phyloP scores from a whole-genome alignment of 2,329 filamentous ascomycete genomes.

The Magnaporthales sp. region DNA sequence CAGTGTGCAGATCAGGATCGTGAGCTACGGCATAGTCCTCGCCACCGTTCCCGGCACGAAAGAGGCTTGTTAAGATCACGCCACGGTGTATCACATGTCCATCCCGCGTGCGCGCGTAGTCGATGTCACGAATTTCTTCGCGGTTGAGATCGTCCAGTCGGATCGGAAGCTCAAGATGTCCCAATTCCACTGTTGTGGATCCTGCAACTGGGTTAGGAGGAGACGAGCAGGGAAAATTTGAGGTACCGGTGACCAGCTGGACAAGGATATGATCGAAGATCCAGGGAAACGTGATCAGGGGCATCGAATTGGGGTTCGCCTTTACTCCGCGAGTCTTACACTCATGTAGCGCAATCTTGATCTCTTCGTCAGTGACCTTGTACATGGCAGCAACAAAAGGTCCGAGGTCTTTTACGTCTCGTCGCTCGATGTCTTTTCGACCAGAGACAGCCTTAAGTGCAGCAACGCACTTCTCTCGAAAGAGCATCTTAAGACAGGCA shows the following conservation, averaged over 20 bases:
- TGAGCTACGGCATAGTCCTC: no score
- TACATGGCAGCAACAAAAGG: constrained; percentile 86
- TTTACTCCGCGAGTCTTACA: constrained; percentile 26
- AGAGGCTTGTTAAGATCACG: constrained; percentile 18
- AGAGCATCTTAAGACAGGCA: constrained; percentile 56
- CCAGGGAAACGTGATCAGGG: constrained; percentile 92
- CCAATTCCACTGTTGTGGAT: neutral
- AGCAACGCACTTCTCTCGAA: constrained; percentile 51
- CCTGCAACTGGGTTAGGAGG: neutral
- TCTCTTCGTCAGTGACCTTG: constrained; percentile 65
- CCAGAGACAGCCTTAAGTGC: constrained; percentile 27
- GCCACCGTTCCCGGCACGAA: constrained; percentile 13
- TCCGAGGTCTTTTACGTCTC: constrained; percentile 49
- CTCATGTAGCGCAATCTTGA: constrained; percentile 48
- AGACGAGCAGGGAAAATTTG: neutral
- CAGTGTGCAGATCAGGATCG: neutral
- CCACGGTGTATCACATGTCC: constrained; percentile 23
- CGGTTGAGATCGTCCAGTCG: constrained; percentile 4
- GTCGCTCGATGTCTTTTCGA: constrained; percentile 42
- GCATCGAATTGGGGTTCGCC: constrained; percentile 45
- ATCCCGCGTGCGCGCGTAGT: constrained; percentile 16
- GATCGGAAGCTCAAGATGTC: neutral
- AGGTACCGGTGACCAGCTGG: constrained; percentile 45
- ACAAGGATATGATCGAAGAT: constrained; percentile 68
- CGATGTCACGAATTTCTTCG: constrained; percentile 13